Conservation (phyloP, 1,284 basidiomycete species). For the Boletus smithii region DNA sequence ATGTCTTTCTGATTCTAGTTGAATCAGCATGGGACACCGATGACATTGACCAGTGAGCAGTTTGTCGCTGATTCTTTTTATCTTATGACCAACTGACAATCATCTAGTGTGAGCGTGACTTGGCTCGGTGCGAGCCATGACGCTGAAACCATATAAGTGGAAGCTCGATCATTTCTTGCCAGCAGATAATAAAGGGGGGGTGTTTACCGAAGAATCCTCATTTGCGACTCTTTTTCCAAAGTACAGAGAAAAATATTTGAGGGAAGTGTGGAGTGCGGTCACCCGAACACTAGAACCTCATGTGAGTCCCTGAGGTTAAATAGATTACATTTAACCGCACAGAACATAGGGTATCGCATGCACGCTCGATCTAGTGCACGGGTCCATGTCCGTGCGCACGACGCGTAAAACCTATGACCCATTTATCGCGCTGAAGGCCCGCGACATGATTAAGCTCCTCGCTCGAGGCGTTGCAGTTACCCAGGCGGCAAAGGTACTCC, state of each 20-base stretch:
- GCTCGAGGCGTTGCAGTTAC: conserved; percentile 84
- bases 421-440: conserved; percentile 92
- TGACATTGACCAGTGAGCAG: conserved; percentile 91
- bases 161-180: conserved; percentile 79
- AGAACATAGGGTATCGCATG: conserved; percentile 75
- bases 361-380: conserved; percentile 92
- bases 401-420: conserved; percentile 98
- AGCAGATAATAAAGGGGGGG: conserved; percentile 74
- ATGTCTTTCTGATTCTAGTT: conserved; percentile 12
- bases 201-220: conserved; percentile 93
- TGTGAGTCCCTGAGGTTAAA: conserved; percentile 41
- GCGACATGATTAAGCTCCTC: conserved; percentile 94
- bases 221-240: conserved; percentile 99
- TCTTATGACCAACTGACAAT: conserved; percentile 19
- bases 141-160: conserved; percentile 57
- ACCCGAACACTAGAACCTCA: conserved; percentile 82
- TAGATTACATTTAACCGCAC: conserved; percentile 2
- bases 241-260: conserved; percentile 95
- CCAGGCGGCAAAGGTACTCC: conserved; percentile 88
- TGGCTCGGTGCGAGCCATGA: background rate
- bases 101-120: conserved; percentile 32
- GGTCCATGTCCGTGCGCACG: conserved; percentile 95
- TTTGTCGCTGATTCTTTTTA: conserved; percentile 1
- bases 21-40: conserved; percentile 94
- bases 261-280: conserved; percentile 94